Conservation (phyloP, 2,329 filamentous ascomycete genomes). For the Fusarium sulawesiense region DNA sequence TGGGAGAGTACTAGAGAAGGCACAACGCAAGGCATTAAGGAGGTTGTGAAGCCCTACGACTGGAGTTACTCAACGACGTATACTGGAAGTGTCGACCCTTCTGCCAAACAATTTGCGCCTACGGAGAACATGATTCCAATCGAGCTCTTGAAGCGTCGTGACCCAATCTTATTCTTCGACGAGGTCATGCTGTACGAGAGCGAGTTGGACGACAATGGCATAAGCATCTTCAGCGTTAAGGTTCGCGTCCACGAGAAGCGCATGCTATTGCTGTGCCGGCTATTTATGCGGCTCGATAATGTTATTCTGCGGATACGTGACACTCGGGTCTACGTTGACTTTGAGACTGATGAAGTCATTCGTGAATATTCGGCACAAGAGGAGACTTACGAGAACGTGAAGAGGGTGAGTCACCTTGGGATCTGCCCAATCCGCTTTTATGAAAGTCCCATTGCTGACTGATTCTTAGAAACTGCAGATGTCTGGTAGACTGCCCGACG, state of each 20-base stretch:
- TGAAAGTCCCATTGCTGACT: not conserved
- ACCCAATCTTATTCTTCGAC: conserved; percentile 97
- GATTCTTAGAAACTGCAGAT: conserved; percentile 58
- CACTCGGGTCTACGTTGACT: conserved; percentile 92
- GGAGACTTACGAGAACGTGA: conserved; percentile 80
- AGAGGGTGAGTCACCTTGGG: conserved; percentile 64
- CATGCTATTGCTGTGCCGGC: conserved; percentile 83
- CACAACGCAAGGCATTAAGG: conserved; percentile 87
- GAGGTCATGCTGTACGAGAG: conserved; percentile 97
- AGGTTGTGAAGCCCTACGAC: conserved; percentile 95
- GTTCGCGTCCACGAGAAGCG: conserved; percentile 91
- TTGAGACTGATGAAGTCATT: conserved; percentile 80
- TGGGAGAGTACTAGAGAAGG: conserved; percentile 79
- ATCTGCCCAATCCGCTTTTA: not conserved
- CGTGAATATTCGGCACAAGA: conserved; percentile 93
- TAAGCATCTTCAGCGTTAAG: conserved; percentile 90
- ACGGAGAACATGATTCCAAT: conserved; percentile 74
- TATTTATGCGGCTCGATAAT: conserved; percentile 94
- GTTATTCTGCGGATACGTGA: conserved; percentile 90
- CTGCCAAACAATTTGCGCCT: conserved; percentile 45
- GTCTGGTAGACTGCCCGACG: conserved; percentile 70
- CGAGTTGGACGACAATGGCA: conserved; percentile 97
- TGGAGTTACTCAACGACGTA: conserved; percentile 98
- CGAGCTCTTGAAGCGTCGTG: conserved; percentile 85
- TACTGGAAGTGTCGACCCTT: conserved; percentile 71